Base-by-base conservation (phyloP, 768 basidiomycete genomes). In the Leccinum pellstonianum region DNA sequence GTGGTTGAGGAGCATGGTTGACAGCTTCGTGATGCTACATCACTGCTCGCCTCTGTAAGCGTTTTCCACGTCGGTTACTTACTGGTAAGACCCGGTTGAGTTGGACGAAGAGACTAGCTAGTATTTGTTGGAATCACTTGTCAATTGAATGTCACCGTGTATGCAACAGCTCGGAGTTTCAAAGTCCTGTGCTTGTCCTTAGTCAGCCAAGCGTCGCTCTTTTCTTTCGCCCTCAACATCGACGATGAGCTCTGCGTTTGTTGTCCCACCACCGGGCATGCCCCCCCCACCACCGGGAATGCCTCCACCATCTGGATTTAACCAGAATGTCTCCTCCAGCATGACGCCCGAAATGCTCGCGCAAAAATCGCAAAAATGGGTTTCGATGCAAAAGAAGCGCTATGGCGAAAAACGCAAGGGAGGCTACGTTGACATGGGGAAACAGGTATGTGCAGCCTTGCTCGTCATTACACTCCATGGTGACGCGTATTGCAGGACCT, bases 321-420 rank as follows among this genome's bases (percentile, higher is more conserved):
- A 61, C 21, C 75, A 76, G 57, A 68, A 78, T 1, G 73, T 73
- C 2, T 66, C 75, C 21, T 77, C 79, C 10, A 75, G 76, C 33
- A 77, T 90, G 67, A 77, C 83, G 43, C 80, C 80, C 15, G 87
- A 87, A 80, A 85, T 89, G 62, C 82, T 98, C 66, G 86, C 87
- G 37, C 87, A 91, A 76, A 99, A 98, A 79, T 88, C 92, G 38
- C 88, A 93, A 78, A 98, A 98, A 81, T 98, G 94, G 94, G 79
- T 91, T 57, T 89, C 92, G 68, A 90, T 94, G 87, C 94, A 96
- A 78, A 87, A 81, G 77, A 94, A 89, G 76, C 83, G 94, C 60
- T 97, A 93, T 64, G 93, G 93, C 56, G 92, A 90, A 78, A 95
- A 91, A 80, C 80, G 92, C 62, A 92, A 87, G 74, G 91, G 91